Evolutionary conservation across 164 flowering plant species (phyloP), one percentile per base, ranked within the genome.

Genomic region (Vitis vinifera): DNA sequence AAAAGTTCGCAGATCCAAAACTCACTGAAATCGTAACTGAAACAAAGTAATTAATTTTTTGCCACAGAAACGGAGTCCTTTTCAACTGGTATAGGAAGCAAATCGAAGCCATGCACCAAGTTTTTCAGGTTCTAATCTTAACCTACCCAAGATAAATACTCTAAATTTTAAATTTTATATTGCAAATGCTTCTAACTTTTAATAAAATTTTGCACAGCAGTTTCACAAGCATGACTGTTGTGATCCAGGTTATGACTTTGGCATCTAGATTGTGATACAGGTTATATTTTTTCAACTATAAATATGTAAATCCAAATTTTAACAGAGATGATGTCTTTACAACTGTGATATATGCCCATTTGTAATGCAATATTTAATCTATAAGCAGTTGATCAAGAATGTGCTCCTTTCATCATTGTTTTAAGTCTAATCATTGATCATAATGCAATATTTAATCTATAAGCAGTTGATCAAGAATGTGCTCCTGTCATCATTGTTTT

Each of bases 31-130:
- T 72, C 58, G 66, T 78, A 82, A 89, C 95, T 84, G 86, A 85
- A 75, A 71, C 71, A 63, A 80, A 76, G 75, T 76, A 87, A 87
- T 81, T 86, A 91, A 94, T 89, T 82, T 88, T 86, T 73, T 92
- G 90, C 68, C 84, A 92, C 98, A 94, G 98, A 92, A 87, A 78
- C 50, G 95, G 97, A 94, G 80, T 81, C 87, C 78, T 76, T 80
- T 83, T 50, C 91, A 85, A 78, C 95, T 88, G 95, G 95, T 92
- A 80, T 91, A 91, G 98, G 98, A 91, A 92, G 97, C 97, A 94
- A 94, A 94, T 91, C 97, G 83, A 94, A 92, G 99, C 98, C 99
- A 78, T 94, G 99, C 98, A 94, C 94, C 80, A 94, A 94, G 89
- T 94, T 94, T 94, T 94, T 92, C 98, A 94, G 98, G 98, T 94